Evolutionary conservation across 331 rosid genomes (phyloP).

Genomic region (Ulmus americana): DNA sequence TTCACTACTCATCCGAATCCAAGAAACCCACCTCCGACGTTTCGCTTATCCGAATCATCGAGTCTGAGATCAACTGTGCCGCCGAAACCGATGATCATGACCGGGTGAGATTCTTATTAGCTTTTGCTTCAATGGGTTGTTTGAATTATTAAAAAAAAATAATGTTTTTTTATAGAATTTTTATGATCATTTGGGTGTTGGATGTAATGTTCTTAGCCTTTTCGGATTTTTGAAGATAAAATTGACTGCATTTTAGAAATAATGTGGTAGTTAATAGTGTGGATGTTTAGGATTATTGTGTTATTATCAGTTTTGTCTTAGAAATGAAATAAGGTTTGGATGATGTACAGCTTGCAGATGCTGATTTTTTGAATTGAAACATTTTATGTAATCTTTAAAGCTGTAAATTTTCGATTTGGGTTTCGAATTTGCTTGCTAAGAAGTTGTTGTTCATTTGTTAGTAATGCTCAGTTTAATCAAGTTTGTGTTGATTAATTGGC

Average conservation of each 20-base stretch:
- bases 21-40: constrained; percentile 46
- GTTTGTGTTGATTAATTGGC: neutral
- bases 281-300: too few species aligned
- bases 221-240: neutral
- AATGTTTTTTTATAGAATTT: neutral
- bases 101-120: constrained; percentile 34
- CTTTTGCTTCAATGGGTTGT: neutral
- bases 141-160: constrained; percentile 1
- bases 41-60: constrained; percentile 48
- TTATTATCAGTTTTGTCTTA: too few species aligned
- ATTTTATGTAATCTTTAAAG: too few species aligned
- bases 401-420: too few species aligned
- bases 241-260: neutral
- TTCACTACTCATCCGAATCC: constrained; percentile 42
- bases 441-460: too few species aligned
- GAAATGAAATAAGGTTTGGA: too few species aligned
- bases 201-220: too few species aligned
- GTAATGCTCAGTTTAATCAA: too few species aligned
- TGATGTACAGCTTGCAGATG: too few species aligned
- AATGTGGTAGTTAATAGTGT: too few species aligned
- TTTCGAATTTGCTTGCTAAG: too few species aligned
- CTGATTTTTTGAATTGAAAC: too few species aligned
- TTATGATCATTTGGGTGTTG: neutral
- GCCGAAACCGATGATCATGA: constrained; percentile 48
- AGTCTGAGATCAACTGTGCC: constrained; percentile 58